These are phyloP conservation scores for Lactarius deliciosus DNA, from an alignment of 768 basidiomycete genomes.

Conservation along the genomic window DNA sequence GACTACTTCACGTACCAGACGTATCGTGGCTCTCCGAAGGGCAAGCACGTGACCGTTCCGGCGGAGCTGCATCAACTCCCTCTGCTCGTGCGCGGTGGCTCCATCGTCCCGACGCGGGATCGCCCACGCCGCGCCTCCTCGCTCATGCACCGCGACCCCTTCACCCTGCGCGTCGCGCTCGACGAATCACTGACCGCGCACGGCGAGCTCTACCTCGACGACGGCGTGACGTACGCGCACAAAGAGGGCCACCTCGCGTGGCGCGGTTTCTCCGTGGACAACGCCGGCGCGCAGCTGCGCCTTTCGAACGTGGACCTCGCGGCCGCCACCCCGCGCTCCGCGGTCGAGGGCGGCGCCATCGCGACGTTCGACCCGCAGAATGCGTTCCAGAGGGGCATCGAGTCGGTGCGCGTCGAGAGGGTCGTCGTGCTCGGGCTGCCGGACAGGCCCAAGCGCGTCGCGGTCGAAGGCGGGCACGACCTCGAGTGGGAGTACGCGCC, in stretches of 20 bases:
- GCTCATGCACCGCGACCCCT: constrained; percentile 89
- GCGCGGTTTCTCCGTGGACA: constrained; percentile 66
- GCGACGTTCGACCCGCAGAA: constrained; percentile 56
- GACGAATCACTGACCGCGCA: constrained; percentile 55
- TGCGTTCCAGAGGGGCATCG: constrained; percentile 64
- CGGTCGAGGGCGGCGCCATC: constrained; percentile 53
- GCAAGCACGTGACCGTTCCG: constrained; percentile 70
- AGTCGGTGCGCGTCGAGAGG: constrained; percentile 75
- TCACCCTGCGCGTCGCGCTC: constrained; percentile 85
- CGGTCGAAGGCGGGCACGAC: constrained; percentile 46
- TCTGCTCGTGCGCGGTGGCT: constrained; percentile 86
- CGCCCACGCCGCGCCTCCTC: constrained; percentile 83
- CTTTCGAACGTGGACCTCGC: constrained; percentile 56
- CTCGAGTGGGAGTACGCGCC: constrained; percentile 68
- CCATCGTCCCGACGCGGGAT: constrained; percentile 84
- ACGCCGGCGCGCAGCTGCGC: constrained; percentile 43
- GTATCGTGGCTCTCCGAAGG: constrained; percentile 64
- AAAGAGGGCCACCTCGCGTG: constrained; percentile 78
- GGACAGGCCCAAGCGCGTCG: constrained; percentile 60
- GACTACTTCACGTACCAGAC: constrained; percentile 78
- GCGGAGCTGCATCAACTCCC: constrained; percentile 82
- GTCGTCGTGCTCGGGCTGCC: constrained; percentile 75
- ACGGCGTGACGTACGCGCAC: constrained; percentile 82
- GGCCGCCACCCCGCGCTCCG: constrained; percentile 42
- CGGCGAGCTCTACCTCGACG: constrained; percentile 94